These are phyloP conservation scores for Lactifluus pinguis DNA, from an alignment of 768 basidiomycete genomes.

Conservation along the genomic window DNA sequence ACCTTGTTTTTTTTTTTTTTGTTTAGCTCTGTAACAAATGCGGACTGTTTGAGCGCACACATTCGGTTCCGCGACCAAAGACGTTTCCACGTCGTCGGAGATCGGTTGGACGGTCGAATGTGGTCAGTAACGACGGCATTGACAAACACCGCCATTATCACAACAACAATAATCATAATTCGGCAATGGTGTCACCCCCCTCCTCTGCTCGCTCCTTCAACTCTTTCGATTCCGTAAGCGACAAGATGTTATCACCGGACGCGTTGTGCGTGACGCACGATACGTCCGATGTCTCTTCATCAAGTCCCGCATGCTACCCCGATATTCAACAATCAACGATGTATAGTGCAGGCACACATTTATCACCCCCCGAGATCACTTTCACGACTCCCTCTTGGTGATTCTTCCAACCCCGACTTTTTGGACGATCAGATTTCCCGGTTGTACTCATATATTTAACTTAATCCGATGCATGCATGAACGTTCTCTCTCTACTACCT, in stretches of 20 bases:
- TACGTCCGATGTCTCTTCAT: background rate
- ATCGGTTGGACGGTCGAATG: too few relatives aligned
- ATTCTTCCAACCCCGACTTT: background rate
- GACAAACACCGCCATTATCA: background rate
- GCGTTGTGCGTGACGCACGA: background rate
- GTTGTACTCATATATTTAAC: background rate
- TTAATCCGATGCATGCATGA: too few relatives aligned
- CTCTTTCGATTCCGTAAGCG: background rate
- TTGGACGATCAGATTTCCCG: background rate
- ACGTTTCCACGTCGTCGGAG: constrained; percentile 3
- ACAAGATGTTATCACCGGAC: background rate
- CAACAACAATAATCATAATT: background rate
- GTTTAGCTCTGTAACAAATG: constrained; percentile 44
- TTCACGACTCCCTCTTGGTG: background rate
- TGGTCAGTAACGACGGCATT: background rate
- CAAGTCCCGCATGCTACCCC: background rate
- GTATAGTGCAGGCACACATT: background rate
- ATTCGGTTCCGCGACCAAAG: constrained; percentile 56
- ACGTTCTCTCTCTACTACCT: background rate
- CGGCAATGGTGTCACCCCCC: background rate
- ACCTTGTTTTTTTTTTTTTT: too few relatives aligned
- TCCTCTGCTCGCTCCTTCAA: background rate
- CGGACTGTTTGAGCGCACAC: constrained; percentile 71
- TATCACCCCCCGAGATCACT: background rate
- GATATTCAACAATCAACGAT: background rate